Conservation (phyloP, 2,329 filamentous ascomycete species). For the Cladosporium sp. region DNA sequence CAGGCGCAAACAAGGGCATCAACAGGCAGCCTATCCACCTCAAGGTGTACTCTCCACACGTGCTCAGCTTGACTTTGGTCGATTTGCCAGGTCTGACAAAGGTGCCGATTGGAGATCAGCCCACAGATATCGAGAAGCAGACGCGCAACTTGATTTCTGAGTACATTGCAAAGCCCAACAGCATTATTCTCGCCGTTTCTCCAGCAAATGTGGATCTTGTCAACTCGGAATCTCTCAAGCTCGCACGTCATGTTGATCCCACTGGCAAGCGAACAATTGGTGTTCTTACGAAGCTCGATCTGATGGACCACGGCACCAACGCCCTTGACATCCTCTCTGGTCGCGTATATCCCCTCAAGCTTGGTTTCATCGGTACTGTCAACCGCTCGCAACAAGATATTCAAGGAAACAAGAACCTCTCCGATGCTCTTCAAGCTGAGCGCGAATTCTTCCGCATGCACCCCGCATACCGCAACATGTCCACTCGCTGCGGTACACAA, state of each 20-base stretch:
- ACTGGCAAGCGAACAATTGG: constrained; percentile 93
- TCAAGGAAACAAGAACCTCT: constrained; percentile 88
- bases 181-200: constrained; percentile 92
- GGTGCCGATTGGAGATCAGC: constrained; percentile 95
- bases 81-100: constrained; percentile 96
- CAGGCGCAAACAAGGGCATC: constrained; percentile 96
- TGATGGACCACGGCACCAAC: constrained; percentile 99
- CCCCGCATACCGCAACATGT: constrained; percentile 94
- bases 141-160: constrained; percentile 94
- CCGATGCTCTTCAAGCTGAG: constrained; percentile 85
- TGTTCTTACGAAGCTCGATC: constrained; percentile 91
- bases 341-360: constrained; percentile 90
- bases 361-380: constrained; percentile 96
- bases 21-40: constrained; percentile 96
- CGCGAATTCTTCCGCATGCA: constrained; percentile 95
- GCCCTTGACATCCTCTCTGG: constrained; percentile 96
- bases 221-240: constrained; percentile 95
- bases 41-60: constrained; percentile 96
- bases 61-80: constrained; percentile 91
- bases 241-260: constrained; percentile 93
- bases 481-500: constrained; percentile 85
- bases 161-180: constrained; percentile 98
- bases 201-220: constrained; percentile 97
- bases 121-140: constrained; percentile 97
- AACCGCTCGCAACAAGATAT: constrained; percentile 99